phyloP scores from a whole-genome alignment of 768 basidiomycete genomes.

The Tylopilus plumbeoviolaceoides region DNA sequence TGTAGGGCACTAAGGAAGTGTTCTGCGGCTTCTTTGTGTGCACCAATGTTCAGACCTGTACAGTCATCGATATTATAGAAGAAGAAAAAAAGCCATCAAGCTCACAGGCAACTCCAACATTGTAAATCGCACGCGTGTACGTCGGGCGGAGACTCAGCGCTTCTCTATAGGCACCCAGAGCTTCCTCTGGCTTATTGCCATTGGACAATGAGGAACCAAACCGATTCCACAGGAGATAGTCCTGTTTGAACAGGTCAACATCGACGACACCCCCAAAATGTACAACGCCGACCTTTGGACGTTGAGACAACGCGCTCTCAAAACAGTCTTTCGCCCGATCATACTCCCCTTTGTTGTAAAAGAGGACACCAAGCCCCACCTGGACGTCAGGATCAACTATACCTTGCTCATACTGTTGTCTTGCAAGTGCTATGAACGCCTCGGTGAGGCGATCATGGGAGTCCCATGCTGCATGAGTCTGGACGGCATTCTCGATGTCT shows the following conservation, averaged over 20 bases:
- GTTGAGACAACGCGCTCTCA: constrained; percentile 73
- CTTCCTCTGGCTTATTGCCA: constrained; percentile 91
- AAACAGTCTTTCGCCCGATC: constrained; percentile 94
- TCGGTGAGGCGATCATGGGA: constrained; percentile 78
- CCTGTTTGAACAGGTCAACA: constrained; percentile 37
- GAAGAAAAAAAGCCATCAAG: constrained; percentile 15
- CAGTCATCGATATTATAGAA: constrained; percentile 4
- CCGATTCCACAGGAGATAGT: constrained; percentile 95
- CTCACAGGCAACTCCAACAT: constrained; percentile 96
- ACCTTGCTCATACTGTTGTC: constrained; percentile 72
- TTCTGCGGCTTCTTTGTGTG: constrained; percentile 92
- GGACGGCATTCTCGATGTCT: constrained; percentile 51
- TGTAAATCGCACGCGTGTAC: constrained; percentile 96
- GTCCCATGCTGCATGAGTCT: constrained; percentile 70
- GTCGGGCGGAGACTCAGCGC: constrained; percentile 89
- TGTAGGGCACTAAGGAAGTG: constrained; percentile 86
- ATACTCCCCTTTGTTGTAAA: constrained; percentile 85
- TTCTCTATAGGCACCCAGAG: constrained; percentile 83
- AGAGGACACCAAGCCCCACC: constrained; percentile 87
- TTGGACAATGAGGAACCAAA: constrained; percentile 94
- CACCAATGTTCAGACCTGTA: constrained; percentile 91
- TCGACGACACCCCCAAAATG: neutral
- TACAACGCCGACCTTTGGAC: constrained; percentile 55
- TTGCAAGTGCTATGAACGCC: constrained; percentile 76
- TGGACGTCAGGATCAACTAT: constrained; percentile 87